Base-by-base conservation (phyloP, 1,284 basidiomycete genomes). In the Cryptococcus wingfieldii region DNA sequence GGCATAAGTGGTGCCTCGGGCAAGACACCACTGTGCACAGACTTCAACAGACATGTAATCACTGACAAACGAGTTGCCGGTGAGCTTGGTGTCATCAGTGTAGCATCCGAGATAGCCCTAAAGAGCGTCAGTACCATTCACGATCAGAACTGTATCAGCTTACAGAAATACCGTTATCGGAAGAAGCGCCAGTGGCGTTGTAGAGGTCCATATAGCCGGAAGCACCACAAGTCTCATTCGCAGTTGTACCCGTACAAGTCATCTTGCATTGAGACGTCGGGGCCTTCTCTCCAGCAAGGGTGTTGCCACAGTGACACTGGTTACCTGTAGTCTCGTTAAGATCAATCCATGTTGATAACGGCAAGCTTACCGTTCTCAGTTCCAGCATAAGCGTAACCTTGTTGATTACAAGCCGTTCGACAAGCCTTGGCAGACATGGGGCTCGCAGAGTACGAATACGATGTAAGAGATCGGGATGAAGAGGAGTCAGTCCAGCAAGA, bases 281-380 rank as follows among this genome's bases (percentile, higher is more conserved):
- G 8, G 56, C 56, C 37, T 56, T 47, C 37, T 53, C 52, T 44
- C 58, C 61, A 23, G 45, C 48, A 23, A 65, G 52, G 23, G 47
- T 55, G 53, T 63, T 63, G 7, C 65, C 67, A 53, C 67, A 66
- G 54, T 54, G 61, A 46, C 63, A 68, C 37, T 61, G 55, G 43
- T 65, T 62, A 16, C 65, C 61, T n/a, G 41, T 42, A n/a, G n/a
- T 4, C 23, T 16, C n/a, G 41, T 42, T 42, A 42, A n/a, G 23
- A 9, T 18, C 41, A 42, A 23, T 14, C 9, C 31, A 7, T 8
- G 10, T 34, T 3, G 6, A 18, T 31, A 43, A 51, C 16, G n/a
- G 12, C 4, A 16, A n/a, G 41, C 16, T 18, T n/a, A n/a, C 41
- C 14, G 41, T n/a, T 18, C 16, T 66, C 61, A 31, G 58, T 49